Base-by-base conservation (phyloP, 1,284 basidiomycete species). In the Schizophyllum amplum region DNA sequence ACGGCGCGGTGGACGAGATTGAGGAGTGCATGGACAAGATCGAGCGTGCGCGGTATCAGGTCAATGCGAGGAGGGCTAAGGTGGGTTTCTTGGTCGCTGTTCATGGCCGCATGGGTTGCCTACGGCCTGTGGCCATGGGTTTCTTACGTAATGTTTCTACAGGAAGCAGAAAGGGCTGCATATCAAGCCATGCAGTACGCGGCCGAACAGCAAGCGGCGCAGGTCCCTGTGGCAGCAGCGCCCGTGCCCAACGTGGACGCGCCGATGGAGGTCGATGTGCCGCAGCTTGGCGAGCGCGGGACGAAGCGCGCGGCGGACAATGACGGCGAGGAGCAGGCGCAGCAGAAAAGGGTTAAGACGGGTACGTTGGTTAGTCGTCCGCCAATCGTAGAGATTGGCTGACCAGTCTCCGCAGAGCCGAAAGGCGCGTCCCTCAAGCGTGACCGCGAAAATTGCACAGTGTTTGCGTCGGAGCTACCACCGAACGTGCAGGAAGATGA, bases 391-490 rank as follows among this genome's bases (percentile, higher is more conserved):
- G 59, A 49, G 62, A 54, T 65, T 46, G 47, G 26, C 23, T 65
- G 20, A 55, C 49, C 20, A 17, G 25, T 53, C 23, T 33, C 2
- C 33, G 49, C 56, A 84, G 82, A 82, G 61, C 62, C 69, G 55
- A 76, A 75, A 57, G 68, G 74, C 15, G 67, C 67, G 1, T 72
- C 77, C 7, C 67, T 87, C 23, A 90, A 89, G 70, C 94, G 96
- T 59, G 97, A 99, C 72, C 92, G 97, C 53, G 97, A 99, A 74
- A 92, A 98, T 65, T 86, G 86, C 46, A 97, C 94, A 0, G 87
- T 98, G 1, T 89, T 98, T 54, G 88, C 98, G 5, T 82, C 86
- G 0, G 83, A 89, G 25, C 73, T 98, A 6, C 83, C 85, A 0
- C 51, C 69, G 1, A 76, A 77, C 42, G 77, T 80, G 4, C 76